phyloP scores from a whole-genome alignment of 2,329 filamentous ascomycete genomes.

The Lachnellula suecica region DNA sequence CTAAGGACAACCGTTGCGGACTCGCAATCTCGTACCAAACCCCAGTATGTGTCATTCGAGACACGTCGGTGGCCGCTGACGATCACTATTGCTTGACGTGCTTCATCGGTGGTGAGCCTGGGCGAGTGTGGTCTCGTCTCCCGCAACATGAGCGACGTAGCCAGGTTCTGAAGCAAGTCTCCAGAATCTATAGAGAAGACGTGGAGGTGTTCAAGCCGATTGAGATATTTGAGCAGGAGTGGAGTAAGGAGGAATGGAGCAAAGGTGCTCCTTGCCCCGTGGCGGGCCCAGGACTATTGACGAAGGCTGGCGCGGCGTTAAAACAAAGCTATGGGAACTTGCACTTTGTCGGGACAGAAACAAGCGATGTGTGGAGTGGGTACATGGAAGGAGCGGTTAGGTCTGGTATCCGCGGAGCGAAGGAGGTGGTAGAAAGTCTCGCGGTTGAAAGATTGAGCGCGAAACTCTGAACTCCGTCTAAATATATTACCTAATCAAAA shows the following conservation, averaged over 20 bases:
- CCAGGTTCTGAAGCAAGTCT: neutral
- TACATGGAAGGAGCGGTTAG: conserved; percentile 51
- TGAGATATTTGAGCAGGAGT: conserved; percentile 15
- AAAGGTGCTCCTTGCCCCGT: conserved; percentile 22
- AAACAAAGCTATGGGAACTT: conserved; percentile 38
- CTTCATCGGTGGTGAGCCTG: conserved; percentile 40
- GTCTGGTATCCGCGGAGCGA: conserved; percentile 42
- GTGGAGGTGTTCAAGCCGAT: conserved; percentile 1
- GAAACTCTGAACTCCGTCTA: too few relatives aligned
- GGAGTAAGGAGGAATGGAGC: conserved; percentile 25
- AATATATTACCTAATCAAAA: too few relatives aligned
- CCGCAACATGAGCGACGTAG: neutral
- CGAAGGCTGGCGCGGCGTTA: conserved; percentile 19
- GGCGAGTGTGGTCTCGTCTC: conserved; percentile 5
- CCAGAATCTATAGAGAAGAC: neutral
- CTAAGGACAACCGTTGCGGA: conserved; percentile 34
- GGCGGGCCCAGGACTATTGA: conserved; percentile 2
- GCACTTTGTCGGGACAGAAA: conserved; percentile 52
- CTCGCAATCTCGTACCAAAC: conserved; percentile 39
- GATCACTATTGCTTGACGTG: conserved; percentile 33
- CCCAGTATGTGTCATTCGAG: conserved; percentile 40
- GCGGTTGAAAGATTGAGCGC: too few relatives aligned
- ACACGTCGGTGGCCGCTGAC: conserved; percentile 42
- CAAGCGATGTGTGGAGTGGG: conserved; percentile 47
- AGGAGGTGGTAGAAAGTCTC: conserved; percentile 35